phyloP scores from a whole-genome alignment of 768 basidiomycete genomes.

The Agrocybe pediades region DNA sequence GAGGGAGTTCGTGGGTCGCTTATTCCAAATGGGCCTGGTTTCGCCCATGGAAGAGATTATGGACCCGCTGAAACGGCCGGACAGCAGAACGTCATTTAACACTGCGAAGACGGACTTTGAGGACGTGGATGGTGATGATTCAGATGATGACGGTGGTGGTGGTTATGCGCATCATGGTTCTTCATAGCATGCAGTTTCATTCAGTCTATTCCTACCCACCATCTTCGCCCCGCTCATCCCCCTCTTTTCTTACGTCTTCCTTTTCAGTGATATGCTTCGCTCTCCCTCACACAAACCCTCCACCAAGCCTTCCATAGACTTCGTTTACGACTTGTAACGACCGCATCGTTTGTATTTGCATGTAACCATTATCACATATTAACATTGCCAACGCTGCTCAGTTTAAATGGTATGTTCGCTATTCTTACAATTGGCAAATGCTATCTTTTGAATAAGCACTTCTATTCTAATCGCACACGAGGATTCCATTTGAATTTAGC shows the following conservation, averaged over 20 bases:
- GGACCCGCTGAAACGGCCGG: slow-evolving; percentile 24
- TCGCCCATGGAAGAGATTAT: background rate
- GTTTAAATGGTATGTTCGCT: no score
- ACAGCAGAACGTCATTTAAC: slow-evolving; percentile 34
- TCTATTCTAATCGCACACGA: slow-evolving; percentile 12
- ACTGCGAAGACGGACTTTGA: slow-evolving; percentile 36
- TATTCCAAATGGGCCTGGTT: background rate
- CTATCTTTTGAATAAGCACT: background rate
- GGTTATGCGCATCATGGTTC: background rate
- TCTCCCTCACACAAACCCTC: slow-evolving; percentile 1
- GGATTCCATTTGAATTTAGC: slow-evolving; percentile 8
- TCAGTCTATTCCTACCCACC: no score
- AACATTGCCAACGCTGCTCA: slow-evolving; percentile 6
- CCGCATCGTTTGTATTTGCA: background rate
- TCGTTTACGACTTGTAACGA: background rate
- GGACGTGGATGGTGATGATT: slow-evolving; percentile 7
- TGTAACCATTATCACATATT: background rate
- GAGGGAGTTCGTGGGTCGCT: slow-evolving; percentile 7
- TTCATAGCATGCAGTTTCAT: slow-evolving; percentile 1
- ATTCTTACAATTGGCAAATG: no score
- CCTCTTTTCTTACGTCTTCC: background rate
- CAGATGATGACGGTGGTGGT: background rate
- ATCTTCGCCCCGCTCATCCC: slow-evolving; percentile 1
- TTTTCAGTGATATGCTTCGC: slow-evolving; percentile 9
- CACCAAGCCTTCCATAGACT: background rate